phyloP scores from a whole-genome alignment of 73 alveolate genomes.

The Paramecium primaurelia region DNA sequence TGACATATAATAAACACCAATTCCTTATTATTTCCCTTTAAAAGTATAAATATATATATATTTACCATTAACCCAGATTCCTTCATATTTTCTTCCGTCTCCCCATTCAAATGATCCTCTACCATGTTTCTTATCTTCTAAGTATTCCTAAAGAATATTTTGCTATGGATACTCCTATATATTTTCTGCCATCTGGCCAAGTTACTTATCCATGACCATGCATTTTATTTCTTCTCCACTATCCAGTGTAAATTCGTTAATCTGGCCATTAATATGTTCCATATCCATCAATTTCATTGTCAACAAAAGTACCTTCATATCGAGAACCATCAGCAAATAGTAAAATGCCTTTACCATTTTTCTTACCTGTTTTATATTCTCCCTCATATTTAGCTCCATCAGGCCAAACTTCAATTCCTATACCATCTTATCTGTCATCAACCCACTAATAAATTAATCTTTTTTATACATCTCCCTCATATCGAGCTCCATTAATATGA shows the following conservation, averaged over 20 bases:
- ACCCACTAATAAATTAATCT: neutral
- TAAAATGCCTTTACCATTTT: conserved; percentile 73
- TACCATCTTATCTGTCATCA: conserved; percentile 67
- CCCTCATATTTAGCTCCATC: conserved; percentile 76
- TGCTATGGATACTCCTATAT: conserved; percentile 28
- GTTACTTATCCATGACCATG: conserved; percentile 58
- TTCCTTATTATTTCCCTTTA: conserved; percentile 47
- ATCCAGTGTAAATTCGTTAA: conserved; percentile 43
- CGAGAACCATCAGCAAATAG: conserved; percentile 72
- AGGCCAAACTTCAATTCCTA: conserved; percentile 74
- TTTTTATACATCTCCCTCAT: conserved; percentile 74
- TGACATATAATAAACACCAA: conserved; percentile 51
- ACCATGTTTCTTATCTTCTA: conserved; percentile 62
- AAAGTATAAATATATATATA: neutral
- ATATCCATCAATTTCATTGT: conserved; percentile 50
- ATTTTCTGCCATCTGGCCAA: conserved; percentile 59
- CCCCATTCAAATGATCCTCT: conserved; percentile 62
- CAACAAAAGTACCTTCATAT: conserved; percentile 60
- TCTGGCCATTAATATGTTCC: conserved; percentile 60
- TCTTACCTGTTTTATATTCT: conserved; percentile 71
- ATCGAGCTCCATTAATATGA: conserved; percentile 68
- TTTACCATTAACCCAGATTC: conserved; percentile 65
- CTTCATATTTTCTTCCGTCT: conserved; percentile 65
- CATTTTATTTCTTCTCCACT: conserved; percentile 62
- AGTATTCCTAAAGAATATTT: conserved; percentile 10